Base-by-base conservation (phyloP, 1,284 basidiomycete genomes). In the Singerocomus rubriflavus region DNA sequence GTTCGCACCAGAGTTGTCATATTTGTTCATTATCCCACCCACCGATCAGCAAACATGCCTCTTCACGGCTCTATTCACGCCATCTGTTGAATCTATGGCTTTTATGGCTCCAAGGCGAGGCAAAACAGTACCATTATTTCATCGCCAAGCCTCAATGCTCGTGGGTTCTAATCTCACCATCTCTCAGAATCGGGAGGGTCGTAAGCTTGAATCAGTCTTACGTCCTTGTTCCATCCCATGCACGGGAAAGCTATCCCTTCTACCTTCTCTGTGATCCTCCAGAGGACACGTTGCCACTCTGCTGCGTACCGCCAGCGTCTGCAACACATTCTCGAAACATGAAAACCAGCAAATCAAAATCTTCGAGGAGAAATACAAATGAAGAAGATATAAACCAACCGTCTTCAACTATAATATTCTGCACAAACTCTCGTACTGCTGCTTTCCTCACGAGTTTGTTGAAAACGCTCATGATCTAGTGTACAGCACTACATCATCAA, bases 351-450 rank as follows among this genome's bases (percentile, higher is more conserved):
- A 70, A 73, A 51, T 66, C 70, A 54, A 64, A 64, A 57, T 63
- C 31, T 68, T 64, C 38, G 74, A 29, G 78, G 78, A 21, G 79
- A 81, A 21, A 21, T 21, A 0, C 21, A 21, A 4, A 21, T 2
- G 21, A 21, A 21, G 21, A 21, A 21, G 73, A 76, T 52, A 73
- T 73, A 50, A 73, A 73, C 46, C 88, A 90, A 62, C 88, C 91
- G 44, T 84, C 95, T 52, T 80, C 93, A 0, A 99, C 95, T 6
- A 98, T 99, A 65, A 93, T 99, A 57, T 99, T 99, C 70, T 93
- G 93, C 54, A 81, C 87, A 25, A 85, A 87, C 39, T 84, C 94
- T 50, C 82, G 85, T 39, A 96, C 93, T 0, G 95, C 90, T 0
- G 95, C 94, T 17, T 94, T 95, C 61, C 77, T 98, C 45, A 93